Conservation (phyloP, 2,329 filamentous ascomycete genomes). For the Aureobasidium sp. region DNA sequence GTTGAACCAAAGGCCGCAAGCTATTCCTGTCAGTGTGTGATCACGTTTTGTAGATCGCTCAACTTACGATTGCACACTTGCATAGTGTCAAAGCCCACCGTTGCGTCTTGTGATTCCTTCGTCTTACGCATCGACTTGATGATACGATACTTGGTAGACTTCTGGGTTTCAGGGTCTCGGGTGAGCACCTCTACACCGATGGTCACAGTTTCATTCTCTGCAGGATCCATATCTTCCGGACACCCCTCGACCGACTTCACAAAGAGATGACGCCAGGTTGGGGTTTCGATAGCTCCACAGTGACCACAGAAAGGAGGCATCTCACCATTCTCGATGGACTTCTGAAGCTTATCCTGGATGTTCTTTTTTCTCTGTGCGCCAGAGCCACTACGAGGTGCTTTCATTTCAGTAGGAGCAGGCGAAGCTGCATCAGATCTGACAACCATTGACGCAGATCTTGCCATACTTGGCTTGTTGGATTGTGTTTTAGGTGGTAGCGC, state of each 20-base stretch:
- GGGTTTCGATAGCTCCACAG: constrained; percentile 90
- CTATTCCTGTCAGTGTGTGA: constrained; percentile 27
- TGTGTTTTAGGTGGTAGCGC: constrained; percentile 24
- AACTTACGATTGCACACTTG: constrained; percentile 79
- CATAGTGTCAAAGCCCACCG: constrained; percentile 54
- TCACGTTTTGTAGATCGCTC: background rate
- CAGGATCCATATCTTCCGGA: constrained; percentile 62
- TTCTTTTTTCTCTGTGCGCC: constrained; percentile 59
- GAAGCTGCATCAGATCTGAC: constrained; percentile 27
- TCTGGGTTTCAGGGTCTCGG: constrained; percentile 50
- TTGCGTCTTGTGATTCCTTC: constrained; percentile 18
- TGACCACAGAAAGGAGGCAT: constrained; percentile 86
- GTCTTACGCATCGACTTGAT: constrained; percentile 66
- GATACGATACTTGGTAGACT: constrained; percentile 59
- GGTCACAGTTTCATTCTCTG: constrained; percentile 62
- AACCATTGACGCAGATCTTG: constrained; percentile 3
- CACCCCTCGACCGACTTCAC: constrained; percentile 62
- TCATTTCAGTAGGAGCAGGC: constrained; percentile 26
- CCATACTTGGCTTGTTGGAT: constrained; percentile 4
- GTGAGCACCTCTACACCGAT: constrained; percentile 64
- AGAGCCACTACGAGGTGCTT: constrained; percentile 31
- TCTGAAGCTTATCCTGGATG: constrained; percentile 47
- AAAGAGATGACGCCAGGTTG: constrained; percentile 92
- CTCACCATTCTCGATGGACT: constrained; percentile 62
- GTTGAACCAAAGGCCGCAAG: constrained; percentile 89